These are phyloP conservation scores for Solanum virginianum DNA, from an alignment of 257 asterid genomes.

Conservation along the genomic window DNA sequence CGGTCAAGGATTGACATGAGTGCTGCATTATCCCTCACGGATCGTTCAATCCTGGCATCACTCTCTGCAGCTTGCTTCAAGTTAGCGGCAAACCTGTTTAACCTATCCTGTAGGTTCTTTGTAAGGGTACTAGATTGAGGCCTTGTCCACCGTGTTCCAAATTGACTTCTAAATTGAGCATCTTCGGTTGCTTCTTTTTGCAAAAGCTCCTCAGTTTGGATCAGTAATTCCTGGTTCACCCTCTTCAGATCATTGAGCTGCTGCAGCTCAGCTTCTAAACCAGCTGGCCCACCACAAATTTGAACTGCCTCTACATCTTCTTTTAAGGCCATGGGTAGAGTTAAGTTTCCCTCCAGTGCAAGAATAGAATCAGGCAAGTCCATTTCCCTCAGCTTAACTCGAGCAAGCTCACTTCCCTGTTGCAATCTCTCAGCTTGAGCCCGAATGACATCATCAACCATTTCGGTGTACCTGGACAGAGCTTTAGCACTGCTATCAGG, in stretches of 20 bases:
- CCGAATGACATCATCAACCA: constrained; percentile 89
- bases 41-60: constrained; percentile 92
- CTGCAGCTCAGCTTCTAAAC: constrained; percentile 82
- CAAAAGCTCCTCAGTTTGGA: constrained; percentile 84
- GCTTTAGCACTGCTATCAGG: constrained; percentile 95
- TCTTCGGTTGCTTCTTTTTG: constrained; percentile 90
- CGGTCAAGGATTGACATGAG: constrained; percentile 84
- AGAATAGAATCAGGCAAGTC: constrained; percentile 91
- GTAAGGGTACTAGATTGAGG: constrained; percentile 95
- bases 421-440: constrained; percentile 95
- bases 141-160: constrained; percentile 91
- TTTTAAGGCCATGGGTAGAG: constrained; percentile 52
- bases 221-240: constrained; percentile 84
- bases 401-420: constrained; percentile 97
- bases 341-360: constrained; percentile 73
- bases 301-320: constrained; percentile 93
- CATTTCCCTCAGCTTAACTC: constrained; percentile 94
- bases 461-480: constrained; percentile 90
- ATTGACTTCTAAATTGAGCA: constrained; percentile 83
- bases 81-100: constrained; percentile 83
- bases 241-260: constrained; percentile 87
- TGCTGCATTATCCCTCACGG: constrained; percentile 74
- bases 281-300: constrained; percentile 90
- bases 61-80: constrained; percentile 96
- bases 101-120: constrained; percentile 74